Percentiles rank a stretch among this genome's conserved stretches.
Conservation (phyloP, 306 rosid genomes). For the Amphicarpaea edgeworthii region DNA sequence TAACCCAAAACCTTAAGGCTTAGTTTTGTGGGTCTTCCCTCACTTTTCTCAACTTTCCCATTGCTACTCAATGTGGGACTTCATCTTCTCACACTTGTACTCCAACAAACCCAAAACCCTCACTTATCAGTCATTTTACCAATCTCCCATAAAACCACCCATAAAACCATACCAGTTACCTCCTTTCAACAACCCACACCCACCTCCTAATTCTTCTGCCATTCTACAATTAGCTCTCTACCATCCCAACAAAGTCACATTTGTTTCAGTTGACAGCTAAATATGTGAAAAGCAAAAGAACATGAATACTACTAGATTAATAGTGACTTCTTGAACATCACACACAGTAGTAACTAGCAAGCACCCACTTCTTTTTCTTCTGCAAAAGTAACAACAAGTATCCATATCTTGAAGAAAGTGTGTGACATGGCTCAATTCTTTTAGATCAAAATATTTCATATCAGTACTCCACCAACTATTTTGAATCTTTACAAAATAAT, state of each 20-base stretch:
- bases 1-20: no score
- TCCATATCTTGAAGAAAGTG: not conserved
- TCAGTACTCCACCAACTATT: not conserved
- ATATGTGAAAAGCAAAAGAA: not conserved
- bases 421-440: not conserved
- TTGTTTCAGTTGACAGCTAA: not conserved
- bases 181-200: not conserved
- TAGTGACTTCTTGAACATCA: not conserved
- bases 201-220: not conserved
- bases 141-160: no score
- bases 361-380: not conserved
- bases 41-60: no score
- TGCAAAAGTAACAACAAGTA: not conserved
- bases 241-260: not conserved
- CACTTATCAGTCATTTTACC: no score
- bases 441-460: not conserved
- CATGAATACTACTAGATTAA: not conserved
- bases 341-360: not conserved
- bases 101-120: no score
- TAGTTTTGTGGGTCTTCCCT: no score
- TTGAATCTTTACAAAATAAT: not conserved
- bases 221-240: not conserved
- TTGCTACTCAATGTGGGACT: no score
- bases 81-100: no score
- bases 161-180: constrained; percentile 1